Evolutionary conservation across 2,329 filamentous ascomycete genomes (phyloP).

Genomic region (Colletotrichum kahawae): DNA sequence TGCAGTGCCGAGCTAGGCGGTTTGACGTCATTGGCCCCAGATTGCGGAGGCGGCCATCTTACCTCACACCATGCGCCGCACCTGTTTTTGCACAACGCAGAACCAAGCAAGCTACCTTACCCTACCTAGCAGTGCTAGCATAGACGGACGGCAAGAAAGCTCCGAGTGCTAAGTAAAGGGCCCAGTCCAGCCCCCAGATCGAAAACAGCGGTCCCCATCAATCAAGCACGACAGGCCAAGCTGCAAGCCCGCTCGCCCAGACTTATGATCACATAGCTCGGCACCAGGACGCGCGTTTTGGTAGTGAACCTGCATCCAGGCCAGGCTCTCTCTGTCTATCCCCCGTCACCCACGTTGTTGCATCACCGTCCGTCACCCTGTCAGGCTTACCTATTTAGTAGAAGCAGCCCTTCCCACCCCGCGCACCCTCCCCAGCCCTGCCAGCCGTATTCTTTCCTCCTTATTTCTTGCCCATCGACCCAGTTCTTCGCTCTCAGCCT

Average conservation of each 20-base stretch:
- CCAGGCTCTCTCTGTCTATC: not conserved
- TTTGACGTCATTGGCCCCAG: slow-evolving; percentile 25
- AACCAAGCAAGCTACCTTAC: not conserved
- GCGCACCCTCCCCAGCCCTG: slow-evolving; percentile 1
- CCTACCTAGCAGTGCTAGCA: not conserved
- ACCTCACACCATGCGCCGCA: not conserved
- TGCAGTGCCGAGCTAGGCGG: slow-evolving; percentile 17
- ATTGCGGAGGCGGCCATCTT: not conserved
- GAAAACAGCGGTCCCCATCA: not conserved
- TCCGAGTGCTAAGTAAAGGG: not conserved
- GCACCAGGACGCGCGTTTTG: slow-evolving; percentile 14
- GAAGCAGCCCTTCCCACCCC: not conserved
- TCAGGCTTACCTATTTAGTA: not conserved
- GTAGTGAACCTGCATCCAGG: not conserved
- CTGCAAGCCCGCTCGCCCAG: slow-evolving; percentile 7
- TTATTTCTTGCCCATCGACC: not conserved
- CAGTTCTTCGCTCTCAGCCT: not conserved
- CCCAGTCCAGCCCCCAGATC: not conserved
- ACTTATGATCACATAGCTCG: slow-evolving; percentile 17
- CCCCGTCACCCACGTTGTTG: not conserved
- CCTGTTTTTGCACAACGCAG: not conserved
- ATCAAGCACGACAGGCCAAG: not conserved
- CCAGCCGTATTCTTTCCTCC: not conserved
- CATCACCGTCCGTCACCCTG: not conserved
- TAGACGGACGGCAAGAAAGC: not conserved